phyloP scores from a whole-genome alignment of 2,329 filamentous ascomycete genomes.

The Monosporascus sp. region DNA sequence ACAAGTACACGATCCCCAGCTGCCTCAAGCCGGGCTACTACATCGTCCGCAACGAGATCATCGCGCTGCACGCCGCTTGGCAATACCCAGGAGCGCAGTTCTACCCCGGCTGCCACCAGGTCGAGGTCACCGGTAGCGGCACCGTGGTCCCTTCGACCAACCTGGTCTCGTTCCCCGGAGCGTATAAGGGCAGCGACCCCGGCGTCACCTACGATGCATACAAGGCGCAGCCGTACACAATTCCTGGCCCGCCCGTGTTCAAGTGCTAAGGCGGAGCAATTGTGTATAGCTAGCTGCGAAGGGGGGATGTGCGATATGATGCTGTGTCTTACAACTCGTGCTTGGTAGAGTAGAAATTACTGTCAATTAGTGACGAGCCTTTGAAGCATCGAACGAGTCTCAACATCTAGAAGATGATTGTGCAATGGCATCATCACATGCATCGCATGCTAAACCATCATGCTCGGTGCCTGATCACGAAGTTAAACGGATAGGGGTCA shows the following conservation, averaged over 20 bases:
- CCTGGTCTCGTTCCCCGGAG: conserved; percentile 48
- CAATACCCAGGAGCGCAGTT: conserved; percentile 43
- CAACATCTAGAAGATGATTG: no score
- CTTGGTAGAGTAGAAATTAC: background rate
- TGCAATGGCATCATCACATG: no score
- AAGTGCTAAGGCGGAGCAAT: conserved; percentile 36
- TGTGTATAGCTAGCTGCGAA: background rate
- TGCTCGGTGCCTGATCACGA: no score
- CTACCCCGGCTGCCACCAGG: conserved; percentile 54
- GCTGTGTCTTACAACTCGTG: background rate
- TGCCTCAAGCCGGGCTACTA: conserved; percentile 50
- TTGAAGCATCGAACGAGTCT: no score
- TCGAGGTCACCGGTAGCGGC: conserved; percentile 46
- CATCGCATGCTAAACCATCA: no score
- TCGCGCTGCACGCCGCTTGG: conserved; percentile 44
- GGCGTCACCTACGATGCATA: conserved; percentile 50
- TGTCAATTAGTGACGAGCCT: no score
- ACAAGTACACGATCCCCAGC: conserved; percentile 48
- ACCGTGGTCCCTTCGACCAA: conserved; percentile 30
- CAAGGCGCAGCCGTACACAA: conserved; percentile 36
- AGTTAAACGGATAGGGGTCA: no score
- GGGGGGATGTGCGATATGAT: background rate
- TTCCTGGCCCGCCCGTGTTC: conserved; percentile 44
- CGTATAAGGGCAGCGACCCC: conserved; percentile 42
- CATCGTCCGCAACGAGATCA: conserved; percentile 53